Conservation (phyloP, 108 stramenopile genomes). For the Fragilariopsis cylindrus region DNA sequence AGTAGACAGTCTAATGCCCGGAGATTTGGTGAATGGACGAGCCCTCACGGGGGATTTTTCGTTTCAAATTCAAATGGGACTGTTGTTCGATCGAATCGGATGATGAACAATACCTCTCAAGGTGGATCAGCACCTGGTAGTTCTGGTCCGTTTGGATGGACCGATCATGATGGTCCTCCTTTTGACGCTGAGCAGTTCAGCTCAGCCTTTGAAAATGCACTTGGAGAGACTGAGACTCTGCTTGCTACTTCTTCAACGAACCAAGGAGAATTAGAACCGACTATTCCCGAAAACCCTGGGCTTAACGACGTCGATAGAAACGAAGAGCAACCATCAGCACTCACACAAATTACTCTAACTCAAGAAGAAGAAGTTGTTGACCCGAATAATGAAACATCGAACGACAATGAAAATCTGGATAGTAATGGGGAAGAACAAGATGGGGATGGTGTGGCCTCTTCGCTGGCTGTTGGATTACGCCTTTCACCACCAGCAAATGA, state of each 20-base stretch:
- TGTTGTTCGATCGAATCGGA: constrained; percentile 50
- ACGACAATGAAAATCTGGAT: not conserved
- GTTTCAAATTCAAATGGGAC: constrained; percentile 52
- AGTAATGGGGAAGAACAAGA: constrained; percentile 25
- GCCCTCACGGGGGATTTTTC: constrained; percentile 34
- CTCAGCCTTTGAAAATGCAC: constrained; percentile 59
- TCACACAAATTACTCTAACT: not conserved
- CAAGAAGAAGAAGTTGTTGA: constrained; percentile 13
- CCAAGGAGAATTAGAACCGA: too few relatives aligned
- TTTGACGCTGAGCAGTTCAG: constrained; percentile 71
- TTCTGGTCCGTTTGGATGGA: constrained; percentile 58
- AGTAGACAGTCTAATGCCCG: constrained; percentile 33
- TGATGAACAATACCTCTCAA: not conserved
- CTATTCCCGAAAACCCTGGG: not conserved
- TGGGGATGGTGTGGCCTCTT: constrained; percentile 50
- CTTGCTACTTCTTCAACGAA: not conserved
- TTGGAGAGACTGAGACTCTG: constrained; percentile 37
- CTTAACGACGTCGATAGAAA: not conserved
- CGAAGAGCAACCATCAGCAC: not conserved
- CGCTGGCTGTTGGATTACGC: constrained; percentile 53
- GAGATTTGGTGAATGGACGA: constrained; percentile 36
- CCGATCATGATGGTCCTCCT: constrained; percentile 70
- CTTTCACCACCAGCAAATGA: constrained; percentile 40
- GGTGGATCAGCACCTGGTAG: constrained; percentile 3
- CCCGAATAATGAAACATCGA: not conserved